phyloP scores from a whole-genome alignment of 1,139 yeast genomes.

The Taphrina betulina region DNA sequence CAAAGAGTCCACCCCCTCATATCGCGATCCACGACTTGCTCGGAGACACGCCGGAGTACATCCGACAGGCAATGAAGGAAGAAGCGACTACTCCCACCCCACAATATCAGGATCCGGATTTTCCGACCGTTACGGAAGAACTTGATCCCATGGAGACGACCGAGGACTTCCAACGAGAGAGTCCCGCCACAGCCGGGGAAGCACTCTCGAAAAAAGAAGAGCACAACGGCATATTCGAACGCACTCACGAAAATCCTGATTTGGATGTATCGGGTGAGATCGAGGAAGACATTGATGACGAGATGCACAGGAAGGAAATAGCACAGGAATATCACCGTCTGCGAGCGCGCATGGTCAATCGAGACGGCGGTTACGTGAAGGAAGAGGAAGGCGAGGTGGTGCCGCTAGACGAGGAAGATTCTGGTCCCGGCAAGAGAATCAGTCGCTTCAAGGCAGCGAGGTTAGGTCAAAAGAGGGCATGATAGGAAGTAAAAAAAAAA shows the following conservation, averaged over 20 bases:
- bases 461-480: neutral
- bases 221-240: conserved; percentile 14
- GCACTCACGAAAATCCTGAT: neutral
- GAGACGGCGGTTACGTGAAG: conserved; percentile 25
- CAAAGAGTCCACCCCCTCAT: conserved; percentile 30
- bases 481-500: too few species aligned
- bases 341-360: conserved; percentile 17
- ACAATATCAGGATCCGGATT: neutral
- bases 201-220: neutral
- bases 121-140: too few species aligned
- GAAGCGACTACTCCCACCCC: conserved; percentile 19
- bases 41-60: conserved; percentile 17
- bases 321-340: conserved; percentile 30
- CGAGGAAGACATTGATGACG: conserved; percentile 18
- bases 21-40: conserved; percentile 27
- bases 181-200: neutral
- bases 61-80: conserved; percentile 4
- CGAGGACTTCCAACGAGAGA: neutral
- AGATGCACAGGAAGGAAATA: conserved; percentile 22
- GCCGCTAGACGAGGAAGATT: conserved; percentile 25
- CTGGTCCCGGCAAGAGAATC: conserved; percentile 7
- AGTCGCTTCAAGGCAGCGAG: conserved; percentile 32
- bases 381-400: conserved; percentile 20
- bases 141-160: too few species aligned
- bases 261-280: neutral